These are phyloP conservation scores for Setomelanomma holmii DNA, from an alignment of 2,329 filamentous ascomycete species.

Conservation along the genomic window DNA sequence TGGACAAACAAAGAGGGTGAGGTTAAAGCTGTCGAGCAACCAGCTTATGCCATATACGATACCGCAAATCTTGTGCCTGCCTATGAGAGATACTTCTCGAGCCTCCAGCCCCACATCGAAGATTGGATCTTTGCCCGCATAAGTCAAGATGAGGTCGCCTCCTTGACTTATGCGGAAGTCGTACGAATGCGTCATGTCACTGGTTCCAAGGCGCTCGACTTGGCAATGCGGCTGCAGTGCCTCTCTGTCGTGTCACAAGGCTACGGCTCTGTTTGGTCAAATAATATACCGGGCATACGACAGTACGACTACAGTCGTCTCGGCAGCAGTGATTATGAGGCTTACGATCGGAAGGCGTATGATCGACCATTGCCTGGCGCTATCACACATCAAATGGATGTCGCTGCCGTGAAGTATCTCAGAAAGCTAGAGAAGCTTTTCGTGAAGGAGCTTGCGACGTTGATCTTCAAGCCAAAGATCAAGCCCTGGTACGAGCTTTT, in stretches of 20 bases:
- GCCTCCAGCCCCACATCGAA: constrained; percentile 37
- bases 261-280: constrained; percentile 43
- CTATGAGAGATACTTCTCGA: constrained; percentile 38
- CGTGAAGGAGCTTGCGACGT: constrained; percentile 34
- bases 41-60: constrained; percentile 45
- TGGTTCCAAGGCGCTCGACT: constrained; percentile 32
- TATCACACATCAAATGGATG: constrained; percentile 47
- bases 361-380: constrained; percentile 44
- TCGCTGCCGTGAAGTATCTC: constrained; percentile 43
- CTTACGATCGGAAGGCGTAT: constrained; percentile 42
- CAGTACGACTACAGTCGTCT: constrained; percentile 40
- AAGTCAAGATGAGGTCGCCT: constrained; percentile 36
- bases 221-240: constrained; percentile 44
- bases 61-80: constrained; percentile 34
- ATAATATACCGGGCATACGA: constrained; percentile 40
- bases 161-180: constrained; percentile 42
- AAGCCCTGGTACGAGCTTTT: constrained; percentile 49
- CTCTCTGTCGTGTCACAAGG: constrained; percentile 47
- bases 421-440: constrained; percentile 39
- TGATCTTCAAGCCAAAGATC: constrained; percentile 43
- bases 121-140: constrained; percentile 41
- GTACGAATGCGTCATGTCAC: constrained; percentile 33
- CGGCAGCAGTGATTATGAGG: constrained; percentile 43
- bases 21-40: constrained; percentile 35
- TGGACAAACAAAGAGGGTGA: constrained; percentile 41